Evolutionary conservation across 306 rosid species (phyloP), one percentile per base, ranked within the genome.

Genomic region (Pyrus pyrifolia): DNA sequence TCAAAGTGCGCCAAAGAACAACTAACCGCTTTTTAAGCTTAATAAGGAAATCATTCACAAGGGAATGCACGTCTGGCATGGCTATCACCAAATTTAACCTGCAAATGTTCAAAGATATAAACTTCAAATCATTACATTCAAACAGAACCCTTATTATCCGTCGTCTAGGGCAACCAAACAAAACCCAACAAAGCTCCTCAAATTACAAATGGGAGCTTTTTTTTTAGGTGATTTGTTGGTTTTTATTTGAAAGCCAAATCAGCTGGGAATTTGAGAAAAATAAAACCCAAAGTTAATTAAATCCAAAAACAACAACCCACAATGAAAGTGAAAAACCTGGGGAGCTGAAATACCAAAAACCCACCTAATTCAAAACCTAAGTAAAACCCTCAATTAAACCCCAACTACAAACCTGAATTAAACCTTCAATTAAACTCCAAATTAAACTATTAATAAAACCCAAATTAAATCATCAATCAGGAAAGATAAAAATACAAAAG

Each of bases 1-100:
- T 73, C 67, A 53, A 46, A 64, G 58, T 51, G 3, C 55, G 8
- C 58, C 58, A 27, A 18, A n/a, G 49, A 69, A 83, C 27, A 45
- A 72, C 81, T 75, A 57, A 92, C 98, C 97, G 95, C 68, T 87
- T 95, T 51, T 81, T 90, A 38, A 95, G 98, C 83, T 89, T 88
- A 40, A 85, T 80, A 74, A 86, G 79, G 84, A 95, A 92, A 78
- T 88, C 96, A 79, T 85, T 90, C 76, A 88, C 98, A 72, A 85
- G 90, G 57, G 77, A 64, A 44, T 95, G 92, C 79, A 92, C 92
- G 79, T 94, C 98, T 15, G 98, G 98, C 98, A 95, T 95, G 71
- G 68, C 84, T 80, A 65, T 44, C 72, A 11, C 86, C 68, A 78
- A 81, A 70, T 69, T 79, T 65, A 61, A 84, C 86, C 89, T 85